Base-by-base conservation (phyloP, 352 stramenopile species). In the Globisporangium viniferum region DNA sequence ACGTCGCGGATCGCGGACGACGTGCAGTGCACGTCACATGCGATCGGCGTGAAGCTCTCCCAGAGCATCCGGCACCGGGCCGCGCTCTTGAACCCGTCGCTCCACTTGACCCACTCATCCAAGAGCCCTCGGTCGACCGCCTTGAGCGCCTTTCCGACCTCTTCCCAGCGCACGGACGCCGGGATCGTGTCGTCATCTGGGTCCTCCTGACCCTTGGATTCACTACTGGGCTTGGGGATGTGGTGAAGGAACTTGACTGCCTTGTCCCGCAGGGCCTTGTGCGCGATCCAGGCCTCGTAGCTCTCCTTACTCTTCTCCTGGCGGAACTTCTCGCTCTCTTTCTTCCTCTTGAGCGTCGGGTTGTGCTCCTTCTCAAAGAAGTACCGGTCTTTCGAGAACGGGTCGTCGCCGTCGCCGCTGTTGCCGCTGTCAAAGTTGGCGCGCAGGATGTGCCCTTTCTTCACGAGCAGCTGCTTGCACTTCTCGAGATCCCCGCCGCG, bases 81-180 rank as follows among this genome's bases (percentile, higher is more conserved):
- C 15, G 76, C 74, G 49, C 71, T 76, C 35, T 75, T 76, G 63
- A 91, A 94, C 4, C 77, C 80, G 27, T 85, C 75, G 48, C 77
- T 93, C 92, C 92, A 98, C n/a, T 80, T 70, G 24, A 91, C 78
- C 89, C 90, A 98, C 12, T 86, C 79, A 15, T 88, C 79, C 29
- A 97, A 67, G 12, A 98, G 72, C n/a, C 73, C 78, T 0, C 80
- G 84, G 67, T 98, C 92, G 9, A 98, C 79, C 15, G 82, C 84
- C 64, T 98, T 98, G 24, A 98, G 80, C 14, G 90, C 89, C 48
- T 92, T 88, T 2, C 91, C 92, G 4, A 97, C 84, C 68, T 97
- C 78, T 60, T 92, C 73, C 84, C 84, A 93, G 29, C 80, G 76
- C 66, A 89, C 82, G 0, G 71, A 74, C 12, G 73, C 73, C 20